Evolutionary conservation across 495 filamentous ascomycete genomes (phyloP), one percentile per base, ranked within the genome.

Genomic region (Aspergillus steynii): DNA sequence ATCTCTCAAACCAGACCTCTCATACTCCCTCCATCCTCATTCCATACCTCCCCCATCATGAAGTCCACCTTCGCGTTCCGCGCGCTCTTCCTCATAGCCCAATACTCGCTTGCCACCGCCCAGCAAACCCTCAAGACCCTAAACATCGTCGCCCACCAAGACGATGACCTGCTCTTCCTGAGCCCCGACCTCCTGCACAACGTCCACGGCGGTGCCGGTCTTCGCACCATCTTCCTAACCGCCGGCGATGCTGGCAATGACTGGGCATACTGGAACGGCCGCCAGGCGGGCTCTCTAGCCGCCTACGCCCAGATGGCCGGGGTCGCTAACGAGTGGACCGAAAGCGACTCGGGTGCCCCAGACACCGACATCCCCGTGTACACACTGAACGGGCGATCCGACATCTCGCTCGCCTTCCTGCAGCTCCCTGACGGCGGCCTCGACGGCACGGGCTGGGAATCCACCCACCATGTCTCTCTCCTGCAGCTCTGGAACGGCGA

Each of bases 221-320:
- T 95, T 50, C 58, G 73, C 68, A 72, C 92, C 86, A 62, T 96
- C 90, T 72, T 95, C 90, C 76, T 95, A 89, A 69, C 92, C 87
- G 73, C 92, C 88, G 65, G 90, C 90, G 72, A 92, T 86, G 58
- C 88, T 86, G 65, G 91, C 87, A 71, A 37, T 15, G 49, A 50
- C 26, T 14, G 56, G 8, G 52, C 12, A 28, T 68, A 65, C 55
- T 65, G 59, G 60, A 29, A n/a, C 10, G 29, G 34, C 12, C 66
- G 62, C 4, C 53, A 65, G 37, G 15, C 14, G 14, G 62, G 65
- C 51, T 54, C 62, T 26, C 34, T 56, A 7, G 62, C 65, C 3
- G 62, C 65, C 5, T 68, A 68, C 47, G 57, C 59, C 0, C 20
- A 50, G 1, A 68, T 68, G 56, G 49, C 32, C 47, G 50, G 54